Evolutionary conservation across 768 basidiomycete species (phyloP), one percentile per base, ranked within the genome.

Genomic region (Xerocomellus chrysenteron): DNA sequence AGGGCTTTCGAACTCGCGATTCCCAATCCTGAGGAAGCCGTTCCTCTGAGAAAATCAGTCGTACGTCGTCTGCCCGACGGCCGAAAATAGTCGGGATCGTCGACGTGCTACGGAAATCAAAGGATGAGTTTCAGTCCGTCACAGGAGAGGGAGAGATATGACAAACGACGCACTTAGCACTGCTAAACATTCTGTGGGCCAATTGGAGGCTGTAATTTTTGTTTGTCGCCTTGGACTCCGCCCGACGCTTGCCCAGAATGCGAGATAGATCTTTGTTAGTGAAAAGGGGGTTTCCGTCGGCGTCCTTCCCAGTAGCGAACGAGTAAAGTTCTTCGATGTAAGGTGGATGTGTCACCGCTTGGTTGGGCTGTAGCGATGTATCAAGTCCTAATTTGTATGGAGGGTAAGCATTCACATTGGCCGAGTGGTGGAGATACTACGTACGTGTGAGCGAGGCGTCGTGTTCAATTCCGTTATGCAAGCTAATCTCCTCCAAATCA

Each of bases 1-100:
- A 71, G 1, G 72, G 80, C 33, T 76, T 70, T 26, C 78, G 75
- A 33, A 83, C 68, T 19, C 78, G 73, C 0, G 88, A 77, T 65
- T 90, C 87, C 87, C 87, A 91, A n/a, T 82, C 82, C 0, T 85
- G 75, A 2, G 85, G 84, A 28, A 91, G 65, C 21, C 87, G 81
- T 61, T 92, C 89, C 50, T 92, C 86, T 4, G 74, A 64, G 24
- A 92, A 70, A 46, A 88, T 62, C 1, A 78, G 57, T 40, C 77
- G 71, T 30, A 90, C 62, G 52, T 86, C 85, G 5, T 74, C 68
- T 11, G 85, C 65, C 30, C 76, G 74, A 1, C 88, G 86, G 4
- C 87, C 90, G 59, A 89, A 85, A 54, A 85, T 81, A 1, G 78
- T 80, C 14, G 86, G 71, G 43, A 92, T 59, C 0, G 86, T 87